A percentile compares a stretch with the other conserved stretches of the same genome.
Evolutionary conservation across 345 rosid genomes (phyloP).

Genomic region (Diplotaxis tenuifolia): DNA sequence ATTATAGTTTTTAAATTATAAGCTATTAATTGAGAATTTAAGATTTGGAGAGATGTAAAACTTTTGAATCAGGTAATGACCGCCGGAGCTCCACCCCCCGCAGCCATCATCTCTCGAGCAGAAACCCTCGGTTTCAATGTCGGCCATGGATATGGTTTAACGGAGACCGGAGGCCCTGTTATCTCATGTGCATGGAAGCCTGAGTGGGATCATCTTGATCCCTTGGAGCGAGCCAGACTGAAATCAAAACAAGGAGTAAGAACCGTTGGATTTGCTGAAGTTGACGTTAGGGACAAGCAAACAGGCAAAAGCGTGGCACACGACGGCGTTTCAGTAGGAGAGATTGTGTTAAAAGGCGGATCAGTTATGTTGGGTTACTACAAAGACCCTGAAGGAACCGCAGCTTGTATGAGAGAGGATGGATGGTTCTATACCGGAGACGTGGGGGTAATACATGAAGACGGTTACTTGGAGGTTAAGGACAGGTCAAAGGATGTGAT

Average conservation of each 20-base stretch:
- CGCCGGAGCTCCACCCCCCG: slow-evolving; percentile 59
- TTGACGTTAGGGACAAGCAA: slow-evolving; percentile 44
- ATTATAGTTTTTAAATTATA: not conserved
- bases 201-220: slow-evolving; percentile 47
- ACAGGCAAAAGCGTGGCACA: slow-evolving; percentile 47
- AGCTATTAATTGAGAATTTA: not conserved
- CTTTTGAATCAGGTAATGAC: slow-evolving; percentile 38
- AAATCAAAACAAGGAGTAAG: slow-evolving; percentile 60
- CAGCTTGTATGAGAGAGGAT: slow-evolving; percentile 41
- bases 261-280: slow-evolving; percentile 39
- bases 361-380: slow-evolving; percentile 64
- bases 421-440: slow-evolving; percentile 72
- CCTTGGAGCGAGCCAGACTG: slow-evolving; percentile 41
- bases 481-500: slow-evolving; percentile 64
- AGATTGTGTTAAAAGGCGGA: slow-evolving; percentile 51
- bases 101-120: slow-evolving; percentile 43
- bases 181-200: slow-evolving; percentile 57
- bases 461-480: slow-evolving; percentile 61
- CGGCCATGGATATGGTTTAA: slow-evolving; percentile 61
- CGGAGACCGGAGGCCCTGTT: slow-evolving; percentile 56
- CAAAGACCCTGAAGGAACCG: slow-evolving; percentile 50
- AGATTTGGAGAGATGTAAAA: not conserved
- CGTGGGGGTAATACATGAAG: slow-evolving; percentile 53
- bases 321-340: slow-evolving; percentile 54
- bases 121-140: slow-evolving; percentile 54